phyloP scores from a whole-genome alignment of 106 monocot species.

The Acanthochlamys bracteata region DNA sequence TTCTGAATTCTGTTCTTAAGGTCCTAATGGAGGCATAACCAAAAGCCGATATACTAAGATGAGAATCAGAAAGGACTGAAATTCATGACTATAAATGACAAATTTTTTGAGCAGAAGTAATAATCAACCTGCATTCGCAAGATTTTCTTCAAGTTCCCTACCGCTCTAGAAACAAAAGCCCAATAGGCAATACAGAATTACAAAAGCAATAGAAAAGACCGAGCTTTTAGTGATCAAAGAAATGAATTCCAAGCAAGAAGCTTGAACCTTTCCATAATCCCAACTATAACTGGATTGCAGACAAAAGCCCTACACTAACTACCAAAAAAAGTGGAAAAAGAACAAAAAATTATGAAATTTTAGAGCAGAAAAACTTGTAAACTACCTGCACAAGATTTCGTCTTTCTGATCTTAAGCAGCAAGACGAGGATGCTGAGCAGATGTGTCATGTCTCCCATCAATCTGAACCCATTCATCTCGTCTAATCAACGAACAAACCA shows the following conservation, averaged over 20 bases:
- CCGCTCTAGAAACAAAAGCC: no score
- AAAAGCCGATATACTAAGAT: no score
- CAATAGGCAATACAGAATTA: no score
- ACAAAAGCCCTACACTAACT: background rate
- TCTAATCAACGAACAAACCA: no score
- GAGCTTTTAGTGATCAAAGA: background rate
- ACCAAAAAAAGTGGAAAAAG: background rate
- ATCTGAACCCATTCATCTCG: conserved; percentile 43
- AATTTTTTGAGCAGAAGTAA: no score
- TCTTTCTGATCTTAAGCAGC: conserved; percentile 40
- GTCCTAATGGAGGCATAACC: no score
- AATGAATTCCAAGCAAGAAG: background rate
- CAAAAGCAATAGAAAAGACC: background rate
- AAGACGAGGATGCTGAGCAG: conserved; percentile 41
- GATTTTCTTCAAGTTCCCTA: no score
- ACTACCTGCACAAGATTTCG: conserved; percentile 42
- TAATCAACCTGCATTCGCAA: no score
- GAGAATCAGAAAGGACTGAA: no score
- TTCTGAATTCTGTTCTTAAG: no score
- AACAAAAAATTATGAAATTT: no score
- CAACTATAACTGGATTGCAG: background rate
- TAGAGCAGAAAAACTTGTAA: background rate
- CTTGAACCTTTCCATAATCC: background rate
- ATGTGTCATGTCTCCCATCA: conserved; percentile 46
- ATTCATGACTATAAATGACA: no score